A percentile compares a stretch with the other conserved stretches of the same genome.
Evolutionary conservation across 75 land plant genomes (phyloP).

Genomic region (Cunninghamia lanceolata): DNA sequence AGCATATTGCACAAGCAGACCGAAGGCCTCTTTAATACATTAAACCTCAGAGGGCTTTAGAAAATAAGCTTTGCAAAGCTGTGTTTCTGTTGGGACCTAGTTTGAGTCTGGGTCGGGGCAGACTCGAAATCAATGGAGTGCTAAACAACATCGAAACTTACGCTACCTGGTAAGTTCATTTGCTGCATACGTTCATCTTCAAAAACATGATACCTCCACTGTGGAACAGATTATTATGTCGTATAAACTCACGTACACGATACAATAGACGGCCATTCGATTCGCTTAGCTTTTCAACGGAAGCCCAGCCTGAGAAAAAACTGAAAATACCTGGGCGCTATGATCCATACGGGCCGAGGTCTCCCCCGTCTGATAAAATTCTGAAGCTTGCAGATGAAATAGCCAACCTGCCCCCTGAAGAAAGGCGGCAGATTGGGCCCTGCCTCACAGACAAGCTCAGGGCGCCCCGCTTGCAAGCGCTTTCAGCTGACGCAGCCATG

Average conservation of each 20-base stretch:
- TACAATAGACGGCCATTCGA: background rate
- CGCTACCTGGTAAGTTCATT: background rate
- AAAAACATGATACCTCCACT: background rate
- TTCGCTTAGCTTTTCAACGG: background rate
- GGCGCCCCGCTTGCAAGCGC: constrained; percentile 37
- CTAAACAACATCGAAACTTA: background rate
- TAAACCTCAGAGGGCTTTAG: too few relatives aligned
- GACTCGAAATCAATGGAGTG: background rate
- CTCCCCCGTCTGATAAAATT: constrained; percentile 66
- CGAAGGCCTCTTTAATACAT: too few relatives aligned
- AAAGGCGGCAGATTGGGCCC: constrained; percentile 48
- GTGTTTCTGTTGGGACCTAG: background rate
- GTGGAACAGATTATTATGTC: background rate
- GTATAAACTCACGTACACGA: background rate
- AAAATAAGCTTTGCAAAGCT: too few relatives aligned
- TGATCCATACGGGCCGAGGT: constrained; percentile 63
- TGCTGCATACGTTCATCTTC: background rate
- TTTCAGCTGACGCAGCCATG: constrained; percentile 27
- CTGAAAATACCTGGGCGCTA: constrained; percentile 40
- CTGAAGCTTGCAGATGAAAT: constrained; percentile 54
- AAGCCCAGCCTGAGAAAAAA: background rate
- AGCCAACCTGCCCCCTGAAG: constrained; percentile 45
- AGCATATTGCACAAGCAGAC: too few relatives aligned
- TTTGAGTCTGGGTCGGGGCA: background rate
- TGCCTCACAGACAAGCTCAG: constrained; percentile 32